Conservation (phyloP, 345 rosid species). For the Acer yangbiense region DNA sequence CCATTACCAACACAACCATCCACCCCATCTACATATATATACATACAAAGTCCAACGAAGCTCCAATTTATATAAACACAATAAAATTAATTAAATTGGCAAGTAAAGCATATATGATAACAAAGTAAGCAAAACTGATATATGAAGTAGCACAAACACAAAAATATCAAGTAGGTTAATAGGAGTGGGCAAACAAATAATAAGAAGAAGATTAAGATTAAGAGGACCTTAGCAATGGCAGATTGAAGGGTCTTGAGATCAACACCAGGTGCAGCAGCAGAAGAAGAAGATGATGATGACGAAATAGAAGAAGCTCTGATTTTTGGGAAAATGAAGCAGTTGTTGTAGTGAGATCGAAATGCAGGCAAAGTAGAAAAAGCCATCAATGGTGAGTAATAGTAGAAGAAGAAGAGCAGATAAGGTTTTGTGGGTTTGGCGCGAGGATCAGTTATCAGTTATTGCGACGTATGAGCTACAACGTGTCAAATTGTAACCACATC, state of each 20-base stretch:
- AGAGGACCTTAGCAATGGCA: constrained; percentile 62
- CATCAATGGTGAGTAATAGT: background rate
- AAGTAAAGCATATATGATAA: no score
- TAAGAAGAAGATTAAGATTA: background rate
- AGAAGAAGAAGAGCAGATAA: constrained; percentile 3
- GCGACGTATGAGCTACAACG: background rate
- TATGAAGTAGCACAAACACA: background rate
- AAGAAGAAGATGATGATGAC: constrained; percentile 44
- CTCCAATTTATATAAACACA: no score
- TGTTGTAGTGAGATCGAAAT: constrained; percentile 10
- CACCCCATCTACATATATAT: background rate
- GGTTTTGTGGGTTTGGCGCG: background rate
- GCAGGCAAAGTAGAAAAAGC: constrained; percentile 10
- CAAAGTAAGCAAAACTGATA: no score
- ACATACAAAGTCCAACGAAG: no score
- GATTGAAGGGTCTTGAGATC: constrained; percentile 69
- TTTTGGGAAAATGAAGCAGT: background rate
- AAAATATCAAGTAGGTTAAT: background rate
- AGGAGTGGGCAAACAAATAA: background rate
- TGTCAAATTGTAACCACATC: constrained; percentile 5
- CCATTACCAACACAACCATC: background rate
- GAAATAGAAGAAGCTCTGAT: constrained; percentile 14
- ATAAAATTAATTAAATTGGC: no score
- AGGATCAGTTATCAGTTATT: constrained; percentile 3
- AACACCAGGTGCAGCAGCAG: constrained; percentile 43